Evolutionary conservation across 371 early-diverging fungal genomes (phyloP), one percentile per base, ranked within the genome.

Genomic region (Umbelopsis sp.): DNA sequence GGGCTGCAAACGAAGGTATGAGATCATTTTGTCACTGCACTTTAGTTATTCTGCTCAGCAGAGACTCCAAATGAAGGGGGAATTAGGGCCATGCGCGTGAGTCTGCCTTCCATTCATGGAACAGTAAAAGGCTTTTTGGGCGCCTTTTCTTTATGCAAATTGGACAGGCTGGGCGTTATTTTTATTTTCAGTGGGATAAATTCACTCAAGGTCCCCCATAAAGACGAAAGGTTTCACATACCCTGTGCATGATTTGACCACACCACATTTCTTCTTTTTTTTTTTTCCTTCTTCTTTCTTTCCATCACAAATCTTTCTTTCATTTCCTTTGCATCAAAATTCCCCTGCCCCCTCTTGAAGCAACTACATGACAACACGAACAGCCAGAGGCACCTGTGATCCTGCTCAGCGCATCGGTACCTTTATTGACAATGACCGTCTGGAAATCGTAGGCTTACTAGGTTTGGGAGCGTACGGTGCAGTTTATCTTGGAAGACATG

Each of bases 401-500:
- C 64, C 64, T 1, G 14, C 44, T 45, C 45, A 44, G 18, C 64
- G 64, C 22, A 68, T 75, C 48, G 80, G 82, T 22, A 74, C 77
- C 32, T 51, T 66, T 29, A 70, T 83, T 68, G 75, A 78, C 62
- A 71, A 79, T 46, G 44, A 44, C 44, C 67, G 67, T 38, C 70
- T 79, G 14, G 72, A 81, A 63, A 73, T 81, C 12, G 51, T 74
- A 14, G 73, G 81, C 32, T 77, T 91, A n/a, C 78, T 93, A 8
- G 92, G 91, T 45, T 71, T 84, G 35, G 93, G 93, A 5, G 87
- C 87, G 3, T 93, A 88, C 68, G 91, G 91, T 35, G 87, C 88
- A 51, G 93, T 93, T 14, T 90, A 89, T 77, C 77, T 81, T 69
- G 83, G 87, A 29, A 69, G 76, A 51, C 70, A 83, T 64, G 65